phyloP scores from a whole-genome alignment of 139 green algal genomes.

The Chlorella sp. region DNA sequence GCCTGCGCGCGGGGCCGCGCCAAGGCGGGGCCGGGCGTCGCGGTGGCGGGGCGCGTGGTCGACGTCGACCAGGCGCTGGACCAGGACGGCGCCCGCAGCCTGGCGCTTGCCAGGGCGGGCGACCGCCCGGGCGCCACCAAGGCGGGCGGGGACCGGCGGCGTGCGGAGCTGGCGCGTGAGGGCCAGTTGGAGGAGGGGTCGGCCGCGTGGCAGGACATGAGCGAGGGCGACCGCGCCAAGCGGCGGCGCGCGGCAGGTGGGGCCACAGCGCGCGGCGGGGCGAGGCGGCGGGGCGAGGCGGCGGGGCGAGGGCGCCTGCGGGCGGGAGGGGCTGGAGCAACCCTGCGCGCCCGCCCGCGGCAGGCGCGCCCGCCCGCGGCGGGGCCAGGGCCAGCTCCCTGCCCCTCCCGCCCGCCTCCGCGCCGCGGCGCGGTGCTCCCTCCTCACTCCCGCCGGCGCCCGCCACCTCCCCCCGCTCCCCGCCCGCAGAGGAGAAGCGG shows the following conservation, averaged over 20 bases:
- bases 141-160: conserved; percentile 73
- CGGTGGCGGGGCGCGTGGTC: conserved; percentile 64
- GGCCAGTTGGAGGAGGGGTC: conserved; percentile 79
- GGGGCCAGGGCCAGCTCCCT: background rate
- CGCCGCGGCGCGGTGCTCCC: background rate
- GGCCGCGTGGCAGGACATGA: conserved; percentile 74
- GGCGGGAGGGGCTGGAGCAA: background rate
- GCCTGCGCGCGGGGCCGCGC: conserved; percentile 58
- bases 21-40: conserved; percentile 57
- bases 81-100: conserved; percentile 56
- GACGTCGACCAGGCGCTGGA: conserved; percentile 79
- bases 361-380: background rate
- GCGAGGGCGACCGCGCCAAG: conserved; percentile 63
- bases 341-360: background rate
- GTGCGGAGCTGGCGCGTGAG: conserved; percentile 79
- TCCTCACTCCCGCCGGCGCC: background rate
- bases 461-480: background rate
- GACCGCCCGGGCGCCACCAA: too few relatives aligned
- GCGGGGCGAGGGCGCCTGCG: background rate
- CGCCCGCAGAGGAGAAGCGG: conserved; percentile 70
- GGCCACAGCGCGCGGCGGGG: background rate
- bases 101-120: conserved; percentile 38
- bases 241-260: conserved; percentile 33
- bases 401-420: background rate
- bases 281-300: background rate